Base-by-base conservation (phyloP, 331 rosid species). In the Erythrophleum ivorense region DNA sequence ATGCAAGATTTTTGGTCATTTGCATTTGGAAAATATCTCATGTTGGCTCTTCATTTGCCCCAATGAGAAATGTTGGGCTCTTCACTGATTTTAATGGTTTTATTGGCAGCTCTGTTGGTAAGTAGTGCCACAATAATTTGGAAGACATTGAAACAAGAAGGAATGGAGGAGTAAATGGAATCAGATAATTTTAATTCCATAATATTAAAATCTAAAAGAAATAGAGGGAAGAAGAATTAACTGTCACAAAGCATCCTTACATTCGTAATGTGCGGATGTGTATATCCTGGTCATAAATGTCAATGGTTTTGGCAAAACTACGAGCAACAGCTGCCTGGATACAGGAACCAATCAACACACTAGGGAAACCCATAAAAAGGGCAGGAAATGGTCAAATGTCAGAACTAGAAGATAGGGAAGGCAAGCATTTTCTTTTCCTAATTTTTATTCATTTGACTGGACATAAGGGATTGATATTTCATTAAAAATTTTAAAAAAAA, bases 241-340 rank as follows among this genome's bases (percentile, higher is more conserved):
- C 58, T 45, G 77, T 71, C 43, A 41, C 21, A 72, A 38, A 59
- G 38, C 58, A 63, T 68, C 81, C 97, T 92, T 92, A 94, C 97
- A 91, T 88, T 53, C 91, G 81, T 64, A 94, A 87, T 54, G 92
- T 89, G 81, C 88, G 93, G 64, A 92, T 81, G 79, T 90, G 97
- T 65, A 94, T 89, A 74, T 94, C 98, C 78, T 94, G 97, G 89
- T 94, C 98, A 90, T 87, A 94, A 82, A 94, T 78, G 80, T 94
- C 98, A 86, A 92, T 15, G 7, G 94, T 80, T 86, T 86, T 94
- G 86, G 92, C 85, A 55, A 92, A 90, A 88, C 91, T 88, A 73
- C 88, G 97, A 34, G 95, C 95, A 76, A 94, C 91, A 60, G 97
- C 97, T 49, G 91, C 91, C 98, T 94, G 91, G 66, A 75, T 83